phyloP scores from a whole-genome alignment of 192 early-diverging fungal species.

The Linnemannia zychae region DNA sequence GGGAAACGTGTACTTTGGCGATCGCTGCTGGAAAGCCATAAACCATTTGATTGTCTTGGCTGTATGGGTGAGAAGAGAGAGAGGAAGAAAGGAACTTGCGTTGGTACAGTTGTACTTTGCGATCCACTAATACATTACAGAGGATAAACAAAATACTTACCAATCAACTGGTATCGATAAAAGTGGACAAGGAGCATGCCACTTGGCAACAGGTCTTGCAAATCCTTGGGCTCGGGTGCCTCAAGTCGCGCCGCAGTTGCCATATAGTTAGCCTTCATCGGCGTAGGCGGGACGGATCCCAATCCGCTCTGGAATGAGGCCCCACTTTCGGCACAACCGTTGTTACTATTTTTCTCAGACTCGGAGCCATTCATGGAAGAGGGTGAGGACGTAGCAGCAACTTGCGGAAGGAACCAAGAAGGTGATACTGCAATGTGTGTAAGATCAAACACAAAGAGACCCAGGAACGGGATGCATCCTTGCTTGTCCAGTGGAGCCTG shows the following conservation, averaged over 20 bases:
- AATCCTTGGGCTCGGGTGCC: conserved; percentile 38
- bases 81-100: neutral
- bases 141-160: conserved; percentile 12
- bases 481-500: conserved; percentile 31
- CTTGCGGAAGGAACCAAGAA: conserved; percentile 39
- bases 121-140: too few species aligned
- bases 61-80: neutral
- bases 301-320: neutral
- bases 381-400: neutral
- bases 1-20: conserved; percentile 44
- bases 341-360: neutral
- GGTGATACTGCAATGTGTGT: conserved; percentile 37
- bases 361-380: neutral
- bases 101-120: too few species aligned
- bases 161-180: conserved; percentile 38
- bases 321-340: neutral
- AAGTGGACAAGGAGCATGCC: conserved; percentile 36
- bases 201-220: conserved; percentile 19
- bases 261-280: neutral
- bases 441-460: conserved; percentile 45
- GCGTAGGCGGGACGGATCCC: neutral
- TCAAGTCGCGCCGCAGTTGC: conserved; percentile 12
- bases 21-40: conserved; percentile 33
- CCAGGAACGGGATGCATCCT: conserved; percentile 51
- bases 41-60: conserved; percentile 57